Evolutionary conservation across 768 basidiomycete genomes (phyloP), one percentile per base, ranked within the genome.

Genomic region (Tulasnella sp.): DNA sequence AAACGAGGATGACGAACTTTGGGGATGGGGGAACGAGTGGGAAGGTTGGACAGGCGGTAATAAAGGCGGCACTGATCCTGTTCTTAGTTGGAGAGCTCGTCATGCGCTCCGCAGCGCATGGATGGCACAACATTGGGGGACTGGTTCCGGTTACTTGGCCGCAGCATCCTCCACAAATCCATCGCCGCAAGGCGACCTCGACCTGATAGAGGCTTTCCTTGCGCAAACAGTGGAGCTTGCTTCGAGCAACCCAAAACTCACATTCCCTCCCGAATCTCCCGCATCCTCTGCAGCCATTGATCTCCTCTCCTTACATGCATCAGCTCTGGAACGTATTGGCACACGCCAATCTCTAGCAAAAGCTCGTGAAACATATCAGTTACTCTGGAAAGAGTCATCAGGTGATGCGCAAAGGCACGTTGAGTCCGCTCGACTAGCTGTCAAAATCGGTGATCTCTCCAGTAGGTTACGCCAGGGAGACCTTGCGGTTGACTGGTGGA

Each of bases 401-500:
- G 9, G 69, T 47, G 13, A 61, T 22, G 35, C 42, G 9, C 64
- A 34, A 71, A 70, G 7, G 41, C 67, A 42, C 24, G 33, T 54
- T 1, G 66, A 71, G 42, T 70, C 76, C 6, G 75, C 77, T 16
- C 76, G 72, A 20, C 60, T 75, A 35, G 81, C 83, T 5, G 64
- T 70, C 28, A 83, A 80, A 64, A 67, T 87, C 1, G 84, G 84
- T 10, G 75, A 85, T 60, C 62, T 86, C 49, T 75, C 70, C 60
- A 66, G 68, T 45, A 71, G 77, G 31, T 63, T 83, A 22, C 76
- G 76, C 5, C 66, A 76, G 20, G 57, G 63, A 7, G 65, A 67
- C 7, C 74, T 74, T 37, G 82, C 82, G 4, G 58, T 81, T 37
- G 58, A 66, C 24, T 86, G 83, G 84, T 87, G 83, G 84, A 60